Percentiles rank a stretch among this genome's conserved stretches.
Evolutionary conservation across 352 stramenopile genomes (phyloP).

Genomic region (Aphanomyces astaci): DNA sequence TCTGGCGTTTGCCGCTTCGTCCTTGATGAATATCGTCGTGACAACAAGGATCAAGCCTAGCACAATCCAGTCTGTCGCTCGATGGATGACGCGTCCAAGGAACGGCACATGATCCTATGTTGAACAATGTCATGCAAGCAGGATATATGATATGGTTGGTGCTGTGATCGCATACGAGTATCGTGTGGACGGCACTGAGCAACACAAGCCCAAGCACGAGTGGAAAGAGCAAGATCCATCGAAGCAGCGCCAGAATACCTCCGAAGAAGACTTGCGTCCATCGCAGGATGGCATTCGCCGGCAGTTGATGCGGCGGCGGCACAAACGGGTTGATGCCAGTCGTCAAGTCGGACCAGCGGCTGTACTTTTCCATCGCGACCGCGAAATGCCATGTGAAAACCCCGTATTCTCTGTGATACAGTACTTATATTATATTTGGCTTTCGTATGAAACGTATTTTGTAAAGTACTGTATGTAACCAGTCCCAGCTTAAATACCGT

Average conservation of each 20-base stretch:
- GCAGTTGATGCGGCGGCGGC: slow-evolving; percentile 53
- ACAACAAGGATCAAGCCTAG: slow-evolving; percentile 34
- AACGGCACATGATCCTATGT: slow-evolving; percentile 45
- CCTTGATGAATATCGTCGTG: slow-evolving; percentile 51
- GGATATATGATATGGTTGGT: too few relatives aligned
- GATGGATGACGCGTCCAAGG: slow-evolving; percentile 57
- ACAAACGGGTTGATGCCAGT: slow-evolving; percentile 85
- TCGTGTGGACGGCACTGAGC: not conserved
- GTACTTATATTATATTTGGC: too few relatives aligned
- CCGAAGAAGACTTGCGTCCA: slow-evolving; percentile 40
- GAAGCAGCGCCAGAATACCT: slow-evolving; percentile 40
- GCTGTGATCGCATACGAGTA: not conserved
- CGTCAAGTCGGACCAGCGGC: slow-evolving; percentile 72
- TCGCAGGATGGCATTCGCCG: slow-evolving; percentile 33
- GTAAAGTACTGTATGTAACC: too few relatives aligned
- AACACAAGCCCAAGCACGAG: slow-evolving; percentile 31
- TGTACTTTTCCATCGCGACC: slow-evolving; percentile 78
- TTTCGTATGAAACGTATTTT: too few relatives aligned
- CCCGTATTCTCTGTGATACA: too few relatives aligned
- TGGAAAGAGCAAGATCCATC: slow-evolving; percentile 31
- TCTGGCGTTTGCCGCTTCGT: slow-evolving; percentile 63
- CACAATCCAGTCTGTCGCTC: slow-evolving; percentile 52
- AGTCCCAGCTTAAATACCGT: too few relatives aligned
- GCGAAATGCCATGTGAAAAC: too few relatives aligned
- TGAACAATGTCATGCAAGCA: not conserved